Evolutionary conservation across 306 rosid species (phyloP), one percentile per base, ranked within the genome.

Genomic region (Quercus aquifolioides): DNA sequence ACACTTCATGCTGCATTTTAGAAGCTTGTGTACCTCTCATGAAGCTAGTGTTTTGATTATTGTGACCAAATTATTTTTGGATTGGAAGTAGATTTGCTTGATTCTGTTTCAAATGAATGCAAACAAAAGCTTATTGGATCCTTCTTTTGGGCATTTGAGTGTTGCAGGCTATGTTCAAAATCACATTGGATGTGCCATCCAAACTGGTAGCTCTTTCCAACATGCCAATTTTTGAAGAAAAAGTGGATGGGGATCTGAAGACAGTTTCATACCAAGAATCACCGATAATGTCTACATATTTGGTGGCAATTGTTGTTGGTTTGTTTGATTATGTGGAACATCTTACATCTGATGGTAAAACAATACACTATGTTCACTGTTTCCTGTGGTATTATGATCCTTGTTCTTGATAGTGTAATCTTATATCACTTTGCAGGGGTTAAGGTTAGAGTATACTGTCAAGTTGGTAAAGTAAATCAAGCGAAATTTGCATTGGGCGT

Each of bases 271-370:
- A 80, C 80, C 85, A 83, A 76, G 97, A 94, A 84, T 88, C 98
- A 57, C 97, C 98, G 33, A 85, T 88, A 73, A 94, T 94, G 98
- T 94, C 97, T 62, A 92, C 98, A 35, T 94, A 94, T 83, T 81
- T 94, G 83, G 99, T 92, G 84, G 97, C 97, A 1, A 87, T 94
- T 60, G 97, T 92, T 74, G 90, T 94, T 56, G 99, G 97, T 75
- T 86, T 94, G 83, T 91, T 94, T 84, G 97, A 92, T 87, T 92
- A 80, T 77, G 94, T 94, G 71, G 99, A 94, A 83, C 94, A 92
- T 80, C 89, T 90, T 56, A 94, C 99, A 52, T 35, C 91, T 3
- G 94, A 92, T 81, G 97, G 99, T 94, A 88, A 81, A 82, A 30
- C 23, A 82, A 56, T 74, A 31, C 74, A 64, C 31, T 73, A 23